Conservation (phyloP, 306 rosid species). For the Cicer yamashitae region DNA sequence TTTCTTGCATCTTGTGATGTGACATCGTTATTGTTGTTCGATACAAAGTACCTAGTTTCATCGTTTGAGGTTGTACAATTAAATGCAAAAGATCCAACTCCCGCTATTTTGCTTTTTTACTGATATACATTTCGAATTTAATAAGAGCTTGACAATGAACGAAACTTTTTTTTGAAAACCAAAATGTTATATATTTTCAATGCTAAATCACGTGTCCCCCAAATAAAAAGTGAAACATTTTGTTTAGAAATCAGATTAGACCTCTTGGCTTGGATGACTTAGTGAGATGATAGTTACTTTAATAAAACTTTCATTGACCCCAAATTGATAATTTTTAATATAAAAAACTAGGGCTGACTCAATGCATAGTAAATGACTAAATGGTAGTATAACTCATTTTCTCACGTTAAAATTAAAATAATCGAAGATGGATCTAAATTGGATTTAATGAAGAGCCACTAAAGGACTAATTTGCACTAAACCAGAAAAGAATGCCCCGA, state of each 20-base stretch:
- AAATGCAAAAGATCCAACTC: too few relatives aligned
- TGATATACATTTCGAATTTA: too few relatives aligned
- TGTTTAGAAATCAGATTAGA: conserved; percentile 1
- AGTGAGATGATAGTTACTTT: neutral
- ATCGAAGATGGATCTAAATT: conserved; percentile 18
- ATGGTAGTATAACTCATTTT: conserved; percentile 36
- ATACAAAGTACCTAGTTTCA: too few relatives aligned
- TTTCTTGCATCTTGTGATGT: too few relatives aligned
- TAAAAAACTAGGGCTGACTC: neutral
- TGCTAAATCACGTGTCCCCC: too few relatives aligned
- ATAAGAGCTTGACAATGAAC: too few relatives aligned
- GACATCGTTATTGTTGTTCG: too few relatives aligned
- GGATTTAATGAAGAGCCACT: conserved; percentile 25
- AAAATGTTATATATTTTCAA: too few relatives aligned
- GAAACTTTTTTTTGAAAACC: too few relatives aligned
- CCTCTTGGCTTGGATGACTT: neutral
- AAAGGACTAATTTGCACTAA: conserved; percentile 26
- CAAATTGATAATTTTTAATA: neutral
- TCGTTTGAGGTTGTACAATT: too few relatives aligned
- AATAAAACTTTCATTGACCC: neutral
- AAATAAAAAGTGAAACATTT: neutral
- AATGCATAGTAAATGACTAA: neutral
- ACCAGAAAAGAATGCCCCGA: conserved; percentile 29
- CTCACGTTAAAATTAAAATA: conserved; percentile 41
- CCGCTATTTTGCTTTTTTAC: too few relatives aligned